Evolutionary conservation across 148 eudicot species (phyloP).

Genomic region (Agrostemma githago): DNA sequence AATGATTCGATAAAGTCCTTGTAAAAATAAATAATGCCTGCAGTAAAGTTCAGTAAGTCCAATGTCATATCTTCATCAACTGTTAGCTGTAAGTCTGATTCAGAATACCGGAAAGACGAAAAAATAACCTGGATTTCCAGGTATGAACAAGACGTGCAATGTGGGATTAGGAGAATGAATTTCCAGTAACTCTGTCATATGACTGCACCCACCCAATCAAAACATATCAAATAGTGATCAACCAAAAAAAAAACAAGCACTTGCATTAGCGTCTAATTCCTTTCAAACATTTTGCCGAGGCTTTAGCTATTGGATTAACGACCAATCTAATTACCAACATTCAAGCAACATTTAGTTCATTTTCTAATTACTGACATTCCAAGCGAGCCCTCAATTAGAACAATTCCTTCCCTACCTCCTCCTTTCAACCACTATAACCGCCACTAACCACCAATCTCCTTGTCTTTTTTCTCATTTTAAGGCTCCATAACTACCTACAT

Average conservation of each 20-base stretch:
- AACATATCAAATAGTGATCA: not conserved
- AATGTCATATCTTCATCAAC: constrained; percentile 12
- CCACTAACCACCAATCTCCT: not conserved
- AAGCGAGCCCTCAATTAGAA: too few species aligned
- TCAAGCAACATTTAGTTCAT: too few species aligned
- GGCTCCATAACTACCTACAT: too few species aligned
- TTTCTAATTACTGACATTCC: too few species aligned
- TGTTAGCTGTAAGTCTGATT: not conserved
- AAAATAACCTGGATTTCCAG: constrained; percentile 83
- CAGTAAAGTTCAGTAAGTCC: constrained; percentile 1
- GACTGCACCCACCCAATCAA: constrained; percentile 36
- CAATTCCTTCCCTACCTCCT: too few species aligned
- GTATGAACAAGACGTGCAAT: constrained; percentile 65
- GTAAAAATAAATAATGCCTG: constrained; percentile 75
- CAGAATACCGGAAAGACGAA: not conserved
- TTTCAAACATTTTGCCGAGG: too few species aligned
- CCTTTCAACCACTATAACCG: not conserved
- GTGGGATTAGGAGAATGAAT: constrained; percentile 53
- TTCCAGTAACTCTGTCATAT: constrained; percentile 66
- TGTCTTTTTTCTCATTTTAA: too few species aligned
- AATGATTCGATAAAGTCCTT: constrained; percentile 74
- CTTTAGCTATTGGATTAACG: too few species aligned
- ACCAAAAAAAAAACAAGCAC: too few species aligned
- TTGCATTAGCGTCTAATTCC: too few species aligned
- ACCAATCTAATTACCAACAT: too few species aligned